Conservation (phyloP, 129 eudicot genomes). For the Flaveria sonorensis region DNA sequence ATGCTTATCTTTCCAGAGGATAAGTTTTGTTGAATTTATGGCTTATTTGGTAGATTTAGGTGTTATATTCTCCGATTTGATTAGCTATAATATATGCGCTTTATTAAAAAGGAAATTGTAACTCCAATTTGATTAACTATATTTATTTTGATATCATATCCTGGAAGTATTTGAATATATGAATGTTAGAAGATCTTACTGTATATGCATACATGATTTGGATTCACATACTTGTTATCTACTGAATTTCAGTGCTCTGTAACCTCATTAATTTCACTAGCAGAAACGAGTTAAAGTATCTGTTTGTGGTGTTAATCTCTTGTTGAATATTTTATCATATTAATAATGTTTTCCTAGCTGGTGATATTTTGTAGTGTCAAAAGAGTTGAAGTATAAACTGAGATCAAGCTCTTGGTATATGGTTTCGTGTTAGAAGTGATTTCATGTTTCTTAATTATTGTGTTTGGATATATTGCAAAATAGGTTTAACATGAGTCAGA, state of each 20-base stretch:
- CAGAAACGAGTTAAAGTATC: neutral
- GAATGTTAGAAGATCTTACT: slow-evolving; percentile 12
- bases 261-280: neutral
- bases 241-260: neutral
- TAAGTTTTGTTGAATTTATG: neutral
- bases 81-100: neutral
- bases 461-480: neutral
- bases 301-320: too few species aligned
- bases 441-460: neutral
- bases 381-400: neutral
- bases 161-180: neutral
- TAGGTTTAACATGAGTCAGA: slow-evolving; percentile 46
- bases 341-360: neutral
- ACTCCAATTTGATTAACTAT: neutral
- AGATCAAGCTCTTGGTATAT: slow-evolving; percentile 10
- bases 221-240: slow-evolving; percentile 12
- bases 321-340: neutral
- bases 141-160: neutral
- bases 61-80: neutral
- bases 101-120: neutral
- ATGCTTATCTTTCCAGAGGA: too few species aligned
- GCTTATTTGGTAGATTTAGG: neutral
- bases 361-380: neutral
- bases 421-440: neutral
- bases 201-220: neutral